Percentiles rank a stretch among this genome's conserved stretches.
phyloP scores from a whole-genome alignment of 352 stramenopile genomes.

The Globisporangium radiosum region DNA sequence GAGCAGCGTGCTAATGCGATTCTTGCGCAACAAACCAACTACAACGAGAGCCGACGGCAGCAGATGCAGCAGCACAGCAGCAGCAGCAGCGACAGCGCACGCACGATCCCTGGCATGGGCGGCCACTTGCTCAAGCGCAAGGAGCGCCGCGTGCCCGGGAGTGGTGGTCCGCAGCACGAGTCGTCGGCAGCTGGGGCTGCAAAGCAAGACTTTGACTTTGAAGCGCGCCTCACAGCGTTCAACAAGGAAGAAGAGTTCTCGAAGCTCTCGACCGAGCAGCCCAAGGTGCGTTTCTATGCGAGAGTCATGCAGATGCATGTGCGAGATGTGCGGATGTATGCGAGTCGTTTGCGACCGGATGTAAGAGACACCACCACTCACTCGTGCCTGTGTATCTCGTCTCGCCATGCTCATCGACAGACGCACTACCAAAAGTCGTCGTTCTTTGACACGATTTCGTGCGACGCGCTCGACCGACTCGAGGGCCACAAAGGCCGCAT shows the following conservation, averaged over 20 bases:
- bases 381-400: no score
- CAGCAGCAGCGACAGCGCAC: slow-evolving; percentile 11
- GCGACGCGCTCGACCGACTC: slow-evolving; percentile 76
- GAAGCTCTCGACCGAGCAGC: slow-evolving; percentile 50
- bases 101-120: slow-evolving; percentile 80
- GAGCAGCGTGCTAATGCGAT: slow-evolving; percentile 17
- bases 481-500: slow-evolving; percentile 66
- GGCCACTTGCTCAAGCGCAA: slow-evolving; percentile 74
- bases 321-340: background rate
- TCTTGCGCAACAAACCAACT: slow-evolving; percentile 13
- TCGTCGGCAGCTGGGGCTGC: slow-evolving; percentile 13
- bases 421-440: slow-evolving; percentile 84
- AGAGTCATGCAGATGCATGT: no score
- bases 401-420: slow-evolving; percentile 9
- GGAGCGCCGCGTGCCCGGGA: slow-evolving; percentile 52
- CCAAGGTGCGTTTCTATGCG: slow-evolving; percentile 15
- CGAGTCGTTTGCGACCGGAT: background rate
- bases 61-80: slow-evolving; percentile 11
- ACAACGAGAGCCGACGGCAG: slow-evolving; percentile 12
- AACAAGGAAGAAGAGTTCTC: slow-evolving; percentile 78
- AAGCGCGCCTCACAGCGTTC: slow-evolving; percentile 51
- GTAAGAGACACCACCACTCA: no score
- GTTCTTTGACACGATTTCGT: slow-evolving; percentile 90
- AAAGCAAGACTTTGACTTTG: slow-evolving; percentile 67
- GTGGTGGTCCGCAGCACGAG: slow-evolving; percentile 24